Evolutionary conservation across 1,139 yeast species (phyloP), one percentile per base, ranked within the genome.

Genomic region (Petasospora fabianii): DNA sequence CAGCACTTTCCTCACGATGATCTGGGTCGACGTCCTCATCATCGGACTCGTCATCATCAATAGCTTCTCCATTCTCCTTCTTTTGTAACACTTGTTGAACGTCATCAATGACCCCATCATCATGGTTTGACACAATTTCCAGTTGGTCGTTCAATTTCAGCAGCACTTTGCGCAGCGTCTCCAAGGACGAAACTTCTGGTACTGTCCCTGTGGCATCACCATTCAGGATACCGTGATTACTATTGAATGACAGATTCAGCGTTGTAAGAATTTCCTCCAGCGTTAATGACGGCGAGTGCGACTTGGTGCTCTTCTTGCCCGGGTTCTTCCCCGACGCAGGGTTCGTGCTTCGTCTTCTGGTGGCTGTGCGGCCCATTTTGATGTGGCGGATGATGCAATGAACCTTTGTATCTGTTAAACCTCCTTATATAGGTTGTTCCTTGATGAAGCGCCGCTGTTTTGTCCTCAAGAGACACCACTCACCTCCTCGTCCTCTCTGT

Each of bases 211-310:
- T 65, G 1, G 72, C 62, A 20, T 76, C 80, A 0, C 90, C 88
- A 47, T 72, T 80, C 24, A 82, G 60, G 37, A 75, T 58, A 1
- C 88, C 87, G 13, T 72, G 65, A 27, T 77, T 74, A 7, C 74
- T 65, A 51, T 80, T 85, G 53, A 77, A 81, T 2, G 73, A 65
- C 43, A 81, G 61, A 38, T 70, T 67, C 30, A 80, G 61, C 49
- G 75, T 77, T 36, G 65, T 64, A 36, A 81, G 64, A 17, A 82
- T 72, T 44, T 73, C 74, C 35, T 71, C 71, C 38, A 81, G 59
- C 2, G 79, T 62, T 14, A 51, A 41, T 1, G 64, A 55, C 6
- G 66, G 64, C 2, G 60, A 49, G 15, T 54, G 50, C 8, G 57
- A 47, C 39, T 49, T 53, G 4, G 54, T 51, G 12, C 55, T 48